Conservation (phyloP, 2,329 filamentous ascomycete genomes). For the Alternaria infectoria region DNA sequence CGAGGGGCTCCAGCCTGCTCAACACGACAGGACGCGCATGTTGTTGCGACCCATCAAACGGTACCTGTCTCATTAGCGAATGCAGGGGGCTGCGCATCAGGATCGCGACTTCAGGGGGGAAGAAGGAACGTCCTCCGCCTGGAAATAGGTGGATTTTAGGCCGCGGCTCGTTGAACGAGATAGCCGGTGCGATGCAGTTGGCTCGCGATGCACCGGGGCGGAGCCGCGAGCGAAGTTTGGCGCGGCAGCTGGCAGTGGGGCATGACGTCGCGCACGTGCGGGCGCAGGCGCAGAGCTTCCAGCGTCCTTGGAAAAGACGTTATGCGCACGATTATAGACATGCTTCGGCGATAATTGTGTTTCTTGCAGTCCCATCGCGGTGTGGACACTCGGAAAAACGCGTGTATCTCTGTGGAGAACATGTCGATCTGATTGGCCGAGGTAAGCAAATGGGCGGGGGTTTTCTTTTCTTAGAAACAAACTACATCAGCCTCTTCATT, state of each 20-base stretch:
- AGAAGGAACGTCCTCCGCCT: not conserved
- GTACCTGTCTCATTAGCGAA: constrained; percentile 9
- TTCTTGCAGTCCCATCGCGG: not conserved
- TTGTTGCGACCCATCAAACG: constrained; percentile 6
- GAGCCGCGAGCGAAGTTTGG: not conserved
- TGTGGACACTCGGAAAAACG: not conserved
- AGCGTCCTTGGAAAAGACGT: not conserved
- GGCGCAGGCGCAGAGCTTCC: not conserved
- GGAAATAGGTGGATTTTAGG: not conserved
- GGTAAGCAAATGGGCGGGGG: not conserved
- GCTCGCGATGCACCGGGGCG: not conserved
- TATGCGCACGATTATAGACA: not conserved
- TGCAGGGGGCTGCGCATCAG: constrained; percentile 9
- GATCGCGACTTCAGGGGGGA: constrained; percentile 4
- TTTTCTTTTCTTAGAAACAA: not conserved
- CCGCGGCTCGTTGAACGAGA: not conserved
- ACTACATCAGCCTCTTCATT: not conserved
- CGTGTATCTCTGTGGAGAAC: not conserved
- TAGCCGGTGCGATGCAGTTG: not conserved
- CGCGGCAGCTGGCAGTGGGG: not conserved
- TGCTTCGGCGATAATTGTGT: not conserved
- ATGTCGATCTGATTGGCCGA: not conserved
- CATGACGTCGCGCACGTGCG: constrained; percentile 14
- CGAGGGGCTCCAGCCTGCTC: not conserved
- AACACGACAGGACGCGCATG: not conserved